phyloP scores from a whole-genome alignment of 345 rosid species.

The Pistacia integerrima region DNA sequence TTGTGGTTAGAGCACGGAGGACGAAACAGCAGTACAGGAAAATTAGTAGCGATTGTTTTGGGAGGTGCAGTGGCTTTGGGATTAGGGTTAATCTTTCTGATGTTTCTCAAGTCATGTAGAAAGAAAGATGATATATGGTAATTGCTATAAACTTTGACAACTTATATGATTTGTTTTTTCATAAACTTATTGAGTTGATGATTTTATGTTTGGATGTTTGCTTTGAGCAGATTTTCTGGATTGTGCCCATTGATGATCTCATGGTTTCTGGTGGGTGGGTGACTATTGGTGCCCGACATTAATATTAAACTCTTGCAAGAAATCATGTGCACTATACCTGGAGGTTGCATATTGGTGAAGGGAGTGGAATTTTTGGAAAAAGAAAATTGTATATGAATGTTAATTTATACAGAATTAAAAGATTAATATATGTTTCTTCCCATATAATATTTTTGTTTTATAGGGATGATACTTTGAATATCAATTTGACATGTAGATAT shows the following conservation, averaged over 20 bases:
- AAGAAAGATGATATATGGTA: constrained; percentile 49
- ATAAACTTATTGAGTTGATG: background rate
- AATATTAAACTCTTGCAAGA: background rate
- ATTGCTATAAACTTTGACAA: too few relatives aligned
- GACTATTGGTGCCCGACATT: background rate
- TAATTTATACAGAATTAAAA: background rate
- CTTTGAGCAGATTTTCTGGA: constrained; percentile 1
- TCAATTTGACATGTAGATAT: too few relatives aligned
- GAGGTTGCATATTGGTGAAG: constrained; percentile 3
- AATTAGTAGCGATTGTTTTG: constrained; percentile 56
- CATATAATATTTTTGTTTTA: too few relatives aligned
- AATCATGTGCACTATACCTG: background rate
- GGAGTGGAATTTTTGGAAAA: background rate
- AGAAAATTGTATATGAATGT: background rate
- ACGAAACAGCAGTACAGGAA: constrained; percentile 26
- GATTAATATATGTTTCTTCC: too few relatives aligned
- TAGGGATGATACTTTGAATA: too few relatives aligned
- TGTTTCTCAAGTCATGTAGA: constrained; percentile 37
- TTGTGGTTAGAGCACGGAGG: background rate
- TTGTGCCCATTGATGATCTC: background rate
- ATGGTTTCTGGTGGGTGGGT: background rate
- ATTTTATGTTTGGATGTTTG: background rate
- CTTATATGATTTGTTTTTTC: too few relatives aligned
- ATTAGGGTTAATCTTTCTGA: constrained; percentile 37
- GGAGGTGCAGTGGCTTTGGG: constrained; percentile 66